Base-by-base conservation (phyloP, 140 eudicot genomes). In the Anethum foeniculum region DNA sequence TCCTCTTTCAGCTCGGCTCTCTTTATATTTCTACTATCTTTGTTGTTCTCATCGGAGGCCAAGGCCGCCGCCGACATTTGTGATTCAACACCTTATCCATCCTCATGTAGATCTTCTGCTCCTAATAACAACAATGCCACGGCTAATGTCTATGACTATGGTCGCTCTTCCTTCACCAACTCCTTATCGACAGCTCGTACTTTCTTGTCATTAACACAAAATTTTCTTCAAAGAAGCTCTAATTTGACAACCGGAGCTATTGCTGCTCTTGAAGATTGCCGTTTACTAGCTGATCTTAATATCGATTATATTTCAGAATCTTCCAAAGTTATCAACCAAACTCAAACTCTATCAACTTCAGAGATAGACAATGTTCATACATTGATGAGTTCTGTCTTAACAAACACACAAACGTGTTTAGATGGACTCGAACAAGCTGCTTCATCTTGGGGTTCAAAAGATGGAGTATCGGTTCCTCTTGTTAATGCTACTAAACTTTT, bases 371-470 rank as follows among this genome's bases (percentile, higher is more conserved):
- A 14, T 67, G 74, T 67, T 13, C 23, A 67, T 28, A 67, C 43
- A 28, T 32, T 67, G 9, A 28, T 67, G 41, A 67, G 74, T 67
- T 28, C 74, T 21, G 36, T 32, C 4, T 30, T 67, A 67, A 30
- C 74, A 28, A 67, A 67, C 43, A 28, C 74, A 0, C 74, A 67
- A 32, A 67, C 81, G 1, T 67, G 41, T 32, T 32, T 67, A 32
- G 74, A 67, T 67, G 74, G 39, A 14, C 74, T 67, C 43, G 23
- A 67, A 30, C 3, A 67, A 67, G n/a, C 74, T 28, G 74, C 74
- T 30, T 28, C 74, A 13, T 28, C 74, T 67, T 67, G 39, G 74
- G 32, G 74, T 16, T 25, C 21, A 30, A 67, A 67, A 16, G 43
- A 67, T 67, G 43, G 74, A 12, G 21, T 67, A 0, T 67, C 43